phyloP scores from a whole-genome alignment of 345 rosid genomes.

The Lagerstroemia speciosa region DNA sequence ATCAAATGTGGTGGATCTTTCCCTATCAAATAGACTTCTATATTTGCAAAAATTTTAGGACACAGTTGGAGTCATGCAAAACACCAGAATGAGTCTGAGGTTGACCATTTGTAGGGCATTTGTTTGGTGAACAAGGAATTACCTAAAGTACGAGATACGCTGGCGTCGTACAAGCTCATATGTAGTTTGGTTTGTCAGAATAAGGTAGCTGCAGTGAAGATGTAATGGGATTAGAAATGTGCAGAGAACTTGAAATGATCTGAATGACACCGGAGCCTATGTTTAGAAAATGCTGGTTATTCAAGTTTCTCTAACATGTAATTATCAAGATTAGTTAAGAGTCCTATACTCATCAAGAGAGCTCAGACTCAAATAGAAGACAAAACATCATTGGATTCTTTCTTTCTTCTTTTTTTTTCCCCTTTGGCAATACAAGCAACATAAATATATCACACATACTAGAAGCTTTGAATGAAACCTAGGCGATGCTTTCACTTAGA shows the following conservation, averaged over 20 bases:
- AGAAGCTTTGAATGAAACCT: background rate
- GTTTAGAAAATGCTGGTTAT: background rate
- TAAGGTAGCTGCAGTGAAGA: constrained; percentile 67
- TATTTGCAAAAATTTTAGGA: background rate
- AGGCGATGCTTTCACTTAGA: background rate
- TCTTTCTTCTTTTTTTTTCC: too few relatives aligned
- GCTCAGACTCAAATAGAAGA: background rate
- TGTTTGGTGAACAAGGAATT: background rate
- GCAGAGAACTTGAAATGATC: background rate
- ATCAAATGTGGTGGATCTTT: background rate
- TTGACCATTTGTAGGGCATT: background rate
- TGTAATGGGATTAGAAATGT: constrained; percentile 5
- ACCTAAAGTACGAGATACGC: constrained; percentile 49
- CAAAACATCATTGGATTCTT: background rate
- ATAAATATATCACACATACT: background rate
- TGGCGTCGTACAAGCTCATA: constrained; percentile 91
- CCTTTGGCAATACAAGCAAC: background rate
- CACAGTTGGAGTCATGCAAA: background rate
- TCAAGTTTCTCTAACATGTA: background rate
- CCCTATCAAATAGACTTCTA: background rate
- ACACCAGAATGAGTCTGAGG: background rate
- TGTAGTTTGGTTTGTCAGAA: constrained; percentile 88
- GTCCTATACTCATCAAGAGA: background rate
- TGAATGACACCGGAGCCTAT: background rate
- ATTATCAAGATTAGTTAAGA: background rate